Percentiles rank a stretch among this genome's conserved stretches.
phyloP scores from a whole-genome alignment of 225 moss, liverwort and hornwort genomes.

The Pseudoscleropodium purum region DNA sequence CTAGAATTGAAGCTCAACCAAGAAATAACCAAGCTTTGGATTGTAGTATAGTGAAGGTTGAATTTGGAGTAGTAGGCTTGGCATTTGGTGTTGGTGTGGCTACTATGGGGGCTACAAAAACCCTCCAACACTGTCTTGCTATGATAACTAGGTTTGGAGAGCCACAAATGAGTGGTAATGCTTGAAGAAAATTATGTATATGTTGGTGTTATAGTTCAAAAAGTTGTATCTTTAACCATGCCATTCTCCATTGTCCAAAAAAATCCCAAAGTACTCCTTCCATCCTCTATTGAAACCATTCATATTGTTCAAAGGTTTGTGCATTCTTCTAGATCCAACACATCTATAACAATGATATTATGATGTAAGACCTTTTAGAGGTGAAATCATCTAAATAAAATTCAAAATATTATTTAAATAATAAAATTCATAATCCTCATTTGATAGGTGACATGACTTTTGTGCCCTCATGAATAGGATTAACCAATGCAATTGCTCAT shows the following conservation, averaged over 20 bases:
- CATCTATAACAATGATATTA: neutral
- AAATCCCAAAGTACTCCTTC: neutral
- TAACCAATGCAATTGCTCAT: neutral
- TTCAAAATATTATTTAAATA: neutral
- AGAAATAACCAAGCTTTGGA: fast-evolving
- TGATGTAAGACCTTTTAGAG: neutral
- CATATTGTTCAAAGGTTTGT: fast-evolving
- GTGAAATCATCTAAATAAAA: neutral
- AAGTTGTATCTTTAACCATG: neutral
- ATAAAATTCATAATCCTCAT: neutral
- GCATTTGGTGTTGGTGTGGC: neutral
- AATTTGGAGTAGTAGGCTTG: neutral
- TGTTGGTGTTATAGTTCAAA: neutral
- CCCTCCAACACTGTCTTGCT: fast-evolving
- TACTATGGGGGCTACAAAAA: fast-evolving
- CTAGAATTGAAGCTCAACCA: fast-evolving
- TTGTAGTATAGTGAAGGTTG: fast-evolving
- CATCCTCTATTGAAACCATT: neutral
- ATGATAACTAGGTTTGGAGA: fast-evolving
- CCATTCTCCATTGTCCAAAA: neutral
- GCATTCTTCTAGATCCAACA: neutral
- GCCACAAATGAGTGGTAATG: fast-evolving
- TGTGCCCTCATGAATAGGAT: neutral
- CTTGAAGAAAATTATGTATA: neutral
- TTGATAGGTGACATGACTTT: neutral